These are phyloP conservation scores for Neurospora sp. DNA, from an alignment of 495 filamentous ascomycete species.

Conservation along the genomic window DNA sequence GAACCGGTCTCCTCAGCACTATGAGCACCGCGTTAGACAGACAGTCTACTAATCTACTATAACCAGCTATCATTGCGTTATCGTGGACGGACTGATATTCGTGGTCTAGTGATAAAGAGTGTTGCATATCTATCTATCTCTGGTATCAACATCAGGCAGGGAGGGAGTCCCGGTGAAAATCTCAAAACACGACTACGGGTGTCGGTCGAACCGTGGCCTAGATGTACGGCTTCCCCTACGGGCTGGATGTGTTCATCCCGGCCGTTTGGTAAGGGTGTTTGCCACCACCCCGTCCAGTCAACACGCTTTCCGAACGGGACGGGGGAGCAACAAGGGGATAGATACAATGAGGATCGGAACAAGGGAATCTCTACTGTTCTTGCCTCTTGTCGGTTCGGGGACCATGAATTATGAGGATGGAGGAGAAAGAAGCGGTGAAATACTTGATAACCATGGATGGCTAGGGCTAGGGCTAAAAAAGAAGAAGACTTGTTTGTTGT, in stretches of 20 bases:
- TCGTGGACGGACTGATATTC: background rate
- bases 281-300: background rate
- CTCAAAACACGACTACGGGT: background rate
- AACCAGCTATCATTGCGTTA: background rate
- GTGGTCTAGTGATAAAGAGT: background rate
- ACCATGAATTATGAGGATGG: background rate
- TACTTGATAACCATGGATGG: background rate
- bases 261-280: background rate
- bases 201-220: background rate
- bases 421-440: background rate
- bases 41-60: background rate
- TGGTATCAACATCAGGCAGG: background rate
- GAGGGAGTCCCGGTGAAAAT: background rate
- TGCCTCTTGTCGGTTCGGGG: background rate
- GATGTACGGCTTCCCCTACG: background rate
- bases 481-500: background rate
- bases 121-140: background rate
- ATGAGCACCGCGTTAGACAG: background rate
- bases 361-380: background rate
- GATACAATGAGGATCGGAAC: background rate
- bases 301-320: background rate
- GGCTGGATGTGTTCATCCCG: background rate
- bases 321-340: background rate
- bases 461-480: background rate
- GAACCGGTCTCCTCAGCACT: background rate